Conservation (phyloP, 2,329 filamentous ascomycete species). For the Blastomyces parvus region DNA sequence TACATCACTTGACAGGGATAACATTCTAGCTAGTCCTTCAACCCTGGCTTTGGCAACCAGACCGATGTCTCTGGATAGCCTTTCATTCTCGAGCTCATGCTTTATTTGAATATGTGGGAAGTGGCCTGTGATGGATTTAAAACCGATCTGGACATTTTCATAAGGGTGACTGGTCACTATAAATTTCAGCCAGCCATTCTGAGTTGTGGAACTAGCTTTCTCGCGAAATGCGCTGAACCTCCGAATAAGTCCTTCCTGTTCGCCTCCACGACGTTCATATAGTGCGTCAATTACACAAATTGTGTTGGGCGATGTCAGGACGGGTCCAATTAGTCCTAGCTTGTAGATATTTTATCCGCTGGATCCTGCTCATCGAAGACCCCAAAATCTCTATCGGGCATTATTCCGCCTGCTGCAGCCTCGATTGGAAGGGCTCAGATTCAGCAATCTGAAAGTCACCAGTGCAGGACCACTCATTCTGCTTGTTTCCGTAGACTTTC, state of each 20-base stretch:
- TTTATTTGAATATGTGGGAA: conserved; percentile 14
- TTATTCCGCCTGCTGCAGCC: too few species aligned
- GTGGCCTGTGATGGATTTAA: conserved; percentile 13
- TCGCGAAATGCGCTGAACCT: too few species aligned
- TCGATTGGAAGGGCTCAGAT: too few species aligned
- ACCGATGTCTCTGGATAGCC: conserved; percentile 18
- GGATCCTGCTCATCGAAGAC: too few species aligned
- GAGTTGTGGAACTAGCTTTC: conserved; percentile 11
- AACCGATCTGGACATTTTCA: conserved; percentile 16
- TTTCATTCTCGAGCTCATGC: conserved; percentile 15
- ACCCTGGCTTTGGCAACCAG: conserved; percentile 17
- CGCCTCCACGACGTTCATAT: too few species aligned
- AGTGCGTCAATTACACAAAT: too few species aligned
- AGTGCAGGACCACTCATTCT: too few species aligned
- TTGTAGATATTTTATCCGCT: neutral
- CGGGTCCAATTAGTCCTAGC: neutral
- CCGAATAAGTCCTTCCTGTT: too few species aligned
- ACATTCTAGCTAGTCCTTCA: conserved; percentile 11
- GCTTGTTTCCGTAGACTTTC: too few species aligned
- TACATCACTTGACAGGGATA: neutral
- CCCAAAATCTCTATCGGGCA: too few species aligned
- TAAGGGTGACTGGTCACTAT: conserved; percentile 26
- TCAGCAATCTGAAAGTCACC: too few species aligned
- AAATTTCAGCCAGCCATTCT: conserved; percentile 21
- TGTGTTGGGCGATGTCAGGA: too few species aligned